phyloP scores from a whole-genome alignment of 75 land plant species.

The Cupressus sempervirens region DNA sequence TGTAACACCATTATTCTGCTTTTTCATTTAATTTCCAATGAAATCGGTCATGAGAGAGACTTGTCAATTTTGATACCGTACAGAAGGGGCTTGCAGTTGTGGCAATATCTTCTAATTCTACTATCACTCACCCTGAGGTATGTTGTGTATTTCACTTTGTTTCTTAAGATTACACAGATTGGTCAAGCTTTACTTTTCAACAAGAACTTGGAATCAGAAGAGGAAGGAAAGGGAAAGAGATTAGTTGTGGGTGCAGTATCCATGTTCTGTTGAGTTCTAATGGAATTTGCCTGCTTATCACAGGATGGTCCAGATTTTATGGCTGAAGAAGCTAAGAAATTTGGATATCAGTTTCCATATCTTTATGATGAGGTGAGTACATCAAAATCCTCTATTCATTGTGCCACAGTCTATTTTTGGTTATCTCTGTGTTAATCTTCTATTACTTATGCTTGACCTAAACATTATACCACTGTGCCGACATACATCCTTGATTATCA shows the following conservation, averaged over 20 bases:
- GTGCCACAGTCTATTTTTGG: not conserved
- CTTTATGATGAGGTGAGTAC: slow-evolving; percentile 81
- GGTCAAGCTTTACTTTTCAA: not conserved
- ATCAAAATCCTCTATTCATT: not conserved
- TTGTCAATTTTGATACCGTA: not conserved
- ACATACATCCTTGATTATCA: not conserved
- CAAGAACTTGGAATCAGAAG: not conserved
- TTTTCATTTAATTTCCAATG: not conserved
- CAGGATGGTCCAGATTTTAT: slow-evolving; percentile 97
- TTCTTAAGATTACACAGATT: not conserved
- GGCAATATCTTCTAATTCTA: slow-evolving; percentile 91
- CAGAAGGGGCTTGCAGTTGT: slow-evolving; percentile 90
- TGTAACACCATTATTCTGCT: not conserved
- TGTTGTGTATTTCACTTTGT: slow-evolving; percentile 1
- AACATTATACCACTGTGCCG: not conserved
- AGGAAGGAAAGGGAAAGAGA: not conserved
- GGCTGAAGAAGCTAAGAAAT: slow-evolving; percentile 91
- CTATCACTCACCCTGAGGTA: slow-evolving; percentile 79
- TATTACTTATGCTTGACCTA: not conserved
- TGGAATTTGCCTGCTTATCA: slow-evolving; percentile 4
- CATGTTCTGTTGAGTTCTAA: not conserved
- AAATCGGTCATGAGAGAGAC: not conserved
- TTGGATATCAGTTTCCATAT: slow-evolving; percentile 83
- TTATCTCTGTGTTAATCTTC: not conserved
- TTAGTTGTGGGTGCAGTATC: not conserved